phyloP scores from a whole-genome alignment of 306 rosid genomes.

The Vachellia collinsii region DNA sequence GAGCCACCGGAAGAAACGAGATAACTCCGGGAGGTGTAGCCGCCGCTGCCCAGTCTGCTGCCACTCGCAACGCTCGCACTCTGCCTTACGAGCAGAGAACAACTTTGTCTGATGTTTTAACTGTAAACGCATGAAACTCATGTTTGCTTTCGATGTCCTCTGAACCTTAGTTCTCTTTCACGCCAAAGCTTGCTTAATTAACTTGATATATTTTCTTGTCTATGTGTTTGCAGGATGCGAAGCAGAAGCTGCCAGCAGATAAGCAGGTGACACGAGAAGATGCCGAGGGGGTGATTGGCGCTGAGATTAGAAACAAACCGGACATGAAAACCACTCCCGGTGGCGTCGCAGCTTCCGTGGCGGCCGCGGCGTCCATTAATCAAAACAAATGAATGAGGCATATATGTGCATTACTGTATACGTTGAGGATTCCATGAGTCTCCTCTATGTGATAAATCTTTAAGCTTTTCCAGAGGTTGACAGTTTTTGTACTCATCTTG shows the following conservation, averaged over 20 bases:
- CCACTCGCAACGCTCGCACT: conserved; percentile 41
- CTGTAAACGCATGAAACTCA: conserved; percentile 22
- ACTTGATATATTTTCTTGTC: neutral
- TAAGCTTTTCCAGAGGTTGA: neutral
- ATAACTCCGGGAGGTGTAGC: conserved; percentile 42
- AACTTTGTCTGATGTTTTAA: conserved; percentile 45
- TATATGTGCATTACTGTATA: neutral
- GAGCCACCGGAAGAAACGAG: conserved; percentile 35
- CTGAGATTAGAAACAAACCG: conserved; percentile 61
- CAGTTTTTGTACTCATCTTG: neutral
- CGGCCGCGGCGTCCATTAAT: conserved; percentile 58
- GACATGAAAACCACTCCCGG: conserved; percentile 65
- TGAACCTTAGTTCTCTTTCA: neutral
- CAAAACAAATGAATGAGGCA: conserved; percentile 33
- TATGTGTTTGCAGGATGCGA: conserved; percentile 47
- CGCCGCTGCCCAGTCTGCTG: conserved; percentile 56
- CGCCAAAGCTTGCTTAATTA: neutral
- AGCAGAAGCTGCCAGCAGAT: conserved; percentile 42
- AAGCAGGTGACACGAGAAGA: conserved; percentile 69
- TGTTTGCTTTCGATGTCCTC: neutral
- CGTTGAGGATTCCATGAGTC: neutral
- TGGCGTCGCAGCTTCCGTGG: conserved; percentile 62
- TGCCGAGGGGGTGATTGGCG: conserved; percentile 61
- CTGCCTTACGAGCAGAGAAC: conserved; percentile 34
- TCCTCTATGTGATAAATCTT: neutral